Base-by-base conservation (phyloP, 495 filamentous ascomycete genomes). In the Hamigera avellanea region DNA sequence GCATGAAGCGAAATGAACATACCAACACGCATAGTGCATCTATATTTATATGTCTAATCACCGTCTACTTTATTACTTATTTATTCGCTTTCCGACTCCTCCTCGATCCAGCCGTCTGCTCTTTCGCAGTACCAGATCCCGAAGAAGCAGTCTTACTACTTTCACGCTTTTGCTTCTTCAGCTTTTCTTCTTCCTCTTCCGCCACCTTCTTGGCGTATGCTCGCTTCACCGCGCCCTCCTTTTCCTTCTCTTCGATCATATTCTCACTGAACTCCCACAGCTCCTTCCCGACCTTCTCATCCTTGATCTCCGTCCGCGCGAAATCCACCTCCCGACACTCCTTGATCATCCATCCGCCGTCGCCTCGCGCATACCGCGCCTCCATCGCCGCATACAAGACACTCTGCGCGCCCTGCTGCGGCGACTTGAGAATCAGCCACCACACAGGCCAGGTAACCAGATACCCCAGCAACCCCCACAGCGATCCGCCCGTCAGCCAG, bases 231-330 rank as follows among this genome's bases (percentile, higher is more conserved):
- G 86, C 88, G 6, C 76, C 71, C 49, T 84, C 78, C 62, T 83
- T 91, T 64, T 98, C 91, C 26, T 77, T 68, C 43, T 70, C 70
- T 59, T 88, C 79, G 40, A 96, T 78, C 50, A 87, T 75, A 57
- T 75, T 77, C 62, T 93, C 91, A 52, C 83, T 93, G 30, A 78
- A 69, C 56, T 86, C 73, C 91, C 91, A 96, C 30, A 98, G 64
- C 53, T 76, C 69, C 67, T 85, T 86, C 30, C 83, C 86, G 28
- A 80, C 55, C 32, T 69, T 71, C 45, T 91, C 84, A 52, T 93
- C 79, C 33, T 66, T 66, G n/a, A 96, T 67, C 48, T 93, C 84
- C n/a, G 54, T 60, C 42, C 81, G 66, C 38, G 75, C 70, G 46
- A 69, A 81, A 48, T 76, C 71, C 14, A 86, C 66, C 57, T 84